Base-by-base conservation (phyloP, 805 yeast genomes). In the Candida easanensis region DNA sequence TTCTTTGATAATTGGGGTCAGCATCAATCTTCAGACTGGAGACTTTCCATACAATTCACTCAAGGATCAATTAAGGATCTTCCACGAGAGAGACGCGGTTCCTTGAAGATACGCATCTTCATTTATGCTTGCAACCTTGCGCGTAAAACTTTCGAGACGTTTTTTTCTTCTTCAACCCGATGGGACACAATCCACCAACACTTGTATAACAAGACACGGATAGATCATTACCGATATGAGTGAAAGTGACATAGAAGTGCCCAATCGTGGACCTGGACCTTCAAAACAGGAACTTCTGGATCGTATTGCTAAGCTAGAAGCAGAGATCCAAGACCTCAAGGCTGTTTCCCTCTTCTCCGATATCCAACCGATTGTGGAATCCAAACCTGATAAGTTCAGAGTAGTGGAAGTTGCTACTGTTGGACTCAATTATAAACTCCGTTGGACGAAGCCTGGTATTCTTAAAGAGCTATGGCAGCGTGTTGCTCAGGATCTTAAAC, bases 281-380 rank as follows among this genome's bases (percentile, higher is more conserved):
- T n/a, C 37, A 15, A 33, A 21, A 0, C 42, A 39, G 5, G 28
- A 37, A 15, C 50, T 56, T 1, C 39, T 42, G 16, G 41, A 32
- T 4, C 48, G 42, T 9, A 54, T 56, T 15, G 20, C 42, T 10
- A 36, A 36, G 11, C 44, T 57, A 7, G 57, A 56, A 32, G 48
- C 45, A 18, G 61, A 57, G 37, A 40, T 56, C 18, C 32, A 28
- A 9, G 53, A 53, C 16, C 46, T 57, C n/a, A 49, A 53, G 22
- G 48, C 48, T 20, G 54, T 53, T 19, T 47, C 59, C 3, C 48
- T 57, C 15, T 57, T 57, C 39, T 40, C 59, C 4, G 60, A 54
- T 16, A 54, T 56, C 33, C 58, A 50, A 35, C 61, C 61, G 7
- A 28, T 39, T 5, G 39, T 57, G 13, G 53, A 48, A 36, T 55